Evolutionary conservation across 176 grass and related monocot species (phyloP), one percentile per base, ranked within the genome.

Genomic region (Eragrostis nindensis): DNA sequence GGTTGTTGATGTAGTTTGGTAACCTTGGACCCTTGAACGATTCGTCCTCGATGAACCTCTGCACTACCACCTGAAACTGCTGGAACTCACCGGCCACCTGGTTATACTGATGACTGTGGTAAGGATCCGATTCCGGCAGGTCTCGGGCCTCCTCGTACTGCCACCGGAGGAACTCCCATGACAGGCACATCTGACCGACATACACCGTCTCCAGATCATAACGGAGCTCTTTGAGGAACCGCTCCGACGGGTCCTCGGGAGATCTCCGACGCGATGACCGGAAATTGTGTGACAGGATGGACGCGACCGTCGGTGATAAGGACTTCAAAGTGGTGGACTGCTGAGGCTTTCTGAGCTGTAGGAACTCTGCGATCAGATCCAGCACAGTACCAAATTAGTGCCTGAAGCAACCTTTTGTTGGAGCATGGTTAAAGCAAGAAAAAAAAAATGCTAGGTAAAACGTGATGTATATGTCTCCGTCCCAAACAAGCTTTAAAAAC

Each of bases 161-260:
- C 97, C 97, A 99, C 49, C 93, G 80, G 64, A 99, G 87, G 77
- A 99, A 90, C 77, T 99, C 97, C 97, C 97, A 99, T 16, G 97
- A 96, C 39, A 99, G 85, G 63, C 97, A 99, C 85, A 78, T 93
- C 74, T 99, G 97, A 0, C 90, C 97, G 7, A 99, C 97, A 16
- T 99, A 99, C n/a, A 99, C 93, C 8, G 73, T 90, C 88, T 99
- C 97, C 49, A 99, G 17, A 30, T 99, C 97, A 25, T 79, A 88
- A 25, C 93, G 76, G 27, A 99, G 86, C 40, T 99, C 97, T 68
- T 86, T 89, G 80, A 95, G 84, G 29, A 99, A 91, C 73, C 71
- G 82, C 36, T 93, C 91, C 5, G 93, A 93, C 0, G 90, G 89
- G 82, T 90, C 87, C 22, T 86, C 85, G 0, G 60, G 85, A 24